Percentiles rank a stretch among this genome's conserved stretches.
Evolutionary conservation across 306 rosid genomes (phyloP).

Genomic region (Fagus crenata): DNA sequence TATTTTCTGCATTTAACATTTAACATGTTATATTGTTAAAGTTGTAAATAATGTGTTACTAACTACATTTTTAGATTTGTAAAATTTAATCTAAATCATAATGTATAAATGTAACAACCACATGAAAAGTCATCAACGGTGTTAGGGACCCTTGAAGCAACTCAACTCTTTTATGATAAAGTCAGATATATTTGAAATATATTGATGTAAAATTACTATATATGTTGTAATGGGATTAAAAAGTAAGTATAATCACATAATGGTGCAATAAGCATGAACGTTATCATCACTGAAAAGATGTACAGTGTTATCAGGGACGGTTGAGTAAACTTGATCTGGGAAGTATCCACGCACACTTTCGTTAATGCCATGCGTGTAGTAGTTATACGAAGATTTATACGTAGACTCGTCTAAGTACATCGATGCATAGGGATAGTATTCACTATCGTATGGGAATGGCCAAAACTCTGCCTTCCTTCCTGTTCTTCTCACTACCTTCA

Average conservation of each 20-base stretch:
- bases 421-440: slow-evolving; percentile 64
- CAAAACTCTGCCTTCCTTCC: slow-evolving; percentile 78
- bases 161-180: too few species aligned
- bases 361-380: slow-evolving; percentile 61
- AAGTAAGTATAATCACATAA: slow-evolving; percentile 47
- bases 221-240: too few species aligned
- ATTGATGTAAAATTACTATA: too few species aligned
- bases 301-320: slow-evolving; percentile 56
- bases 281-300: slow-evolving; percentile 80
- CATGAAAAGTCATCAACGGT: too few species aligned
- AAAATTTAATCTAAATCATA: too few species aligned
- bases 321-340: slow-evolving; percentile 59
- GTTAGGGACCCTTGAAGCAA: too few species aligned
- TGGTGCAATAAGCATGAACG: slow-evolving; percentile 62
- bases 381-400: slow-evolving; percentile 57
- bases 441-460: slow-evolving; percentile 78
- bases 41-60: too few species aligned
- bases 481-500: slow-evolving; percentile 64
- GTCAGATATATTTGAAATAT: too few species aligned
- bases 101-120: too few species aligned
- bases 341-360: slow-evolving; percentile 64
- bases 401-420: slow-evolving; percentile 63
- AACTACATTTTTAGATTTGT: too few species aligned
- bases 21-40: too few species aligned
- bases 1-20: too few species aligned